Conservation (phyloP, 2,329 filamentous ascomycete species). For the Penicillium sp. region DNA sequence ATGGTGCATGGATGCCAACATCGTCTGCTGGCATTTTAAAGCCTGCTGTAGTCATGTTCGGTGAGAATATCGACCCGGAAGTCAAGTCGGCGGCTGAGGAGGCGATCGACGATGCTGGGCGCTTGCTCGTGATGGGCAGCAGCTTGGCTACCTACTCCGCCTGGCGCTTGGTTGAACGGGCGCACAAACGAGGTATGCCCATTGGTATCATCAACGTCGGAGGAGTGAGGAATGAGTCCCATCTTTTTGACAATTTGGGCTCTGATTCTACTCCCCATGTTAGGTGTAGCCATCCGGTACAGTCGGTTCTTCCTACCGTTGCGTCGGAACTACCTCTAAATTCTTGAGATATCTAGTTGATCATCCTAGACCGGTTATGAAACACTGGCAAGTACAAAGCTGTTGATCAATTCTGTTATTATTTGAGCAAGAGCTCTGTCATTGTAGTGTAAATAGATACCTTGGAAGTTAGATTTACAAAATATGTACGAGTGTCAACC, state of each 20-base stretch:
- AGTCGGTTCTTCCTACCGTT: slow-evolving; percentile 42
- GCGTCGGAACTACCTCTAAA: slow-evolving; percentile 27
- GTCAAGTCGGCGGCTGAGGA: slow-evolving; percentile 74
- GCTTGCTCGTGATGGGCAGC: slow-evolving; percentile 76
- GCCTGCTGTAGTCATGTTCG: slow-evolving; percentile 93
- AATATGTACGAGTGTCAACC: not conserved
- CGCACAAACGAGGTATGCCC: slow-evolving; percentile 75
- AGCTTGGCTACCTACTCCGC: slow-evolving; percentile 93
- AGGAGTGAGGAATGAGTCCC: slow-evolving; percentile 45
- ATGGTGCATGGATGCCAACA: slow-evolving; percentile 69
- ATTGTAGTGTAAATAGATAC: not conserved
- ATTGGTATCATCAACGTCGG: slow-evolving; percentile 80
- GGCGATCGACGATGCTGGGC: slow-evolving; percentile 70
- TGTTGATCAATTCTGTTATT: not conserved
- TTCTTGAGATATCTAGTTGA: not conserved
- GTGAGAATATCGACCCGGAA: slow-evolving; percentile 68
- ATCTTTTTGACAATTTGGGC: slow-evolving; percentile 36
- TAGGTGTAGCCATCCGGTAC: slow-evolving; percentile 42
- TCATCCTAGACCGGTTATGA: not conserved
- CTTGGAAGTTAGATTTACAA: not conserved
- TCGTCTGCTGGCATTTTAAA: slow-evolving; percentile 78
- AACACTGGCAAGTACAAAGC: not conserved
- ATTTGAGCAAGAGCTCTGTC: not conserved
- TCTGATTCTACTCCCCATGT: slow-evolving; percentile 29
- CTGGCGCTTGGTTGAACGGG: slow-evolving; percentile 80